Conservation (phyloP, 805 yeast species). For the Myxozyma monticola region DNA sequence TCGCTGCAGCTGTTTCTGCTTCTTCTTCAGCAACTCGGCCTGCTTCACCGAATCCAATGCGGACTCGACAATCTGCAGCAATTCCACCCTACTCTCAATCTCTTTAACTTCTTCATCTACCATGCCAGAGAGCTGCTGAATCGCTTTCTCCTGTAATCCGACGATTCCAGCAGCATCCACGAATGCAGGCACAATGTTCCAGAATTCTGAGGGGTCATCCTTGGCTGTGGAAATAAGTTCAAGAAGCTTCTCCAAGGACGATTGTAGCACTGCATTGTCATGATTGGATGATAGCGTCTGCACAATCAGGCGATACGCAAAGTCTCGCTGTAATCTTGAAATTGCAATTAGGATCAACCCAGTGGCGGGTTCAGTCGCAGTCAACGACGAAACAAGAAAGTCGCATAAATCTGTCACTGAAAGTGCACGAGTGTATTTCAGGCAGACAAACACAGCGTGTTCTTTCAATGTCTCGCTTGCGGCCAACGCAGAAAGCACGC, state of each 20-base stretch:
- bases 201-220: neutral
- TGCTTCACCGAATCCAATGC: slow-evolving; percentile 12
- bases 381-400: neutral
- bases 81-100: slow-evolving; percentile 20
- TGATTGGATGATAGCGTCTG: neutral
- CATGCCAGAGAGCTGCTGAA: slow-evolving; percentile 4
- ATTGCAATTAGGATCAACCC: neutral
- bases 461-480: neutral
- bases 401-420: slow-evolving; percentile 3
- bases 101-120: slow-evolving; percentile 15
- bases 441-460: neutral
- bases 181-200: slow-evolving; percentile 23
- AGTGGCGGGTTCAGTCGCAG: neutral
- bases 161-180: slow-evolving; percentile 23
- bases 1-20: neutral
- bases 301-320: slow-evolving; percentile 15
- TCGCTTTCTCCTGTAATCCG: slow-evolving; percentile 8
- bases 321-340: slow-evolving; percentile 9
- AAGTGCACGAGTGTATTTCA: slow-evolving; percentile 5
- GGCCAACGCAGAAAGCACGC: slow-evolving; percentile 56
- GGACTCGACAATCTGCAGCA: slow-evolving; percentile 21
- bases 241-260: slow-evolving; percentile 3
- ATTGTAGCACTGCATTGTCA: slow-evolving; percentile 6
- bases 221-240: neutral
- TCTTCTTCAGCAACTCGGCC: neutral